Evolutionary conservation across 371 early-diverging fungal genomes (phyloP), one percentile per base, ranked within the genome.

Genomic region (Haplosporangium sp.): DNA sequence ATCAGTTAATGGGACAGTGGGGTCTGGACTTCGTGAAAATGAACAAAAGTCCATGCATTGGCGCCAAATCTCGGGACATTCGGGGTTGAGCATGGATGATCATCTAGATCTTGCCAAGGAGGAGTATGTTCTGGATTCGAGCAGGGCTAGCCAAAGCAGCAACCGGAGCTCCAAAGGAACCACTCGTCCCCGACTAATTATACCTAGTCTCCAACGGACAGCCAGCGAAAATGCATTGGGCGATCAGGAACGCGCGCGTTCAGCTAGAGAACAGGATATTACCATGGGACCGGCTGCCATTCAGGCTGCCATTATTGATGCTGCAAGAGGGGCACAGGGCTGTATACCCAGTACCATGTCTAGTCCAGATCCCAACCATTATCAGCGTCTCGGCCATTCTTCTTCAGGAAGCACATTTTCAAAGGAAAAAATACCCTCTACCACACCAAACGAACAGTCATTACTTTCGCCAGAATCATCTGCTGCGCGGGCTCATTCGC

Each of bases 281-380:
- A 73, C 79, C 4, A 48, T 56, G 6, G 73, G 62, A 7, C 69
- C 79, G 4, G 43, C 56, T 41, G 71, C 68, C n/a, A 72, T 79
- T 12, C 79, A 79, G 41, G 79, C 79, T 2, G 79, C 79, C 23
- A 79, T 79, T 36, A 79, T 79, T 46, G 66, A 72, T 20, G 73
- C 79, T 2, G 79, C 79, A 0, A 48, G 79, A 43, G 79, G 79
- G 12, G 21, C 53, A 2, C 48, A 59, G 8, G 53, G 55, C 4
- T 29, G 20, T 13, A 47, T 55, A 21, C 45, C 61, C 12, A 77
- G 68, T 38, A 63, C 72, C 0, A 46, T 71, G 56, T 71, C 72
- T 0, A 79, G 68, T 38, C 79, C 79, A 1, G 73, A 79, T 48
- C 62, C 73, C 16, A 72, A 55, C 43, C 70, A 66, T 4, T 70